Conservation (phyloP, 139 green algal species). For the Pseudopediastrum boryanum region DNA sequence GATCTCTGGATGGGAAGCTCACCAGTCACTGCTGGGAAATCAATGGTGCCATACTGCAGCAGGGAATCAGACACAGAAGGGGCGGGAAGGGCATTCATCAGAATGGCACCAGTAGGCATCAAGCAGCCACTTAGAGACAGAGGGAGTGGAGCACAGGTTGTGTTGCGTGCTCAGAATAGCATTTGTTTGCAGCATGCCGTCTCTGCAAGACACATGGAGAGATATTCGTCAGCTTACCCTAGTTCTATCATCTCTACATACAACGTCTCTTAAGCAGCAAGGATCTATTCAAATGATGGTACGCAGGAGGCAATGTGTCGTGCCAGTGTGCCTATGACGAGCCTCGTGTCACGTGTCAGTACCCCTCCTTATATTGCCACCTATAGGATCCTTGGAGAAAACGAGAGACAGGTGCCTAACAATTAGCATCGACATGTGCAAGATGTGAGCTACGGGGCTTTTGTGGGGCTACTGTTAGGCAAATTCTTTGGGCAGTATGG, state of each 20-base stretch:
- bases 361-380: no score
- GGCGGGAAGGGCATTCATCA: neutral
- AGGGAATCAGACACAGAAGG: neutral
- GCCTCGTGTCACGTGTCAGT: no score
- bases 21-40: slow-evolving; percentile 50
- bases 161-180: no score
- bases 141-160: neutral
- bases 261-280: no score
- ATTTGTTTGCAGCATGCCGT: neutral
- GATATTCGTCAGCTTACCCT: neutral
- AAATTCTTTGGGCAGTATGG: neutral
- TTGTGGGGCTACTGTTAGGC: no score
- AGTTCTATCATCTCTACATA: neutral
- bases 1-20: slow-evolving; percentile 50
- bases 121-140: neutral
- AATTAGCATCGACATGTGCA: no score
- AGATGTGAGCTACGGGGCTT: no score
- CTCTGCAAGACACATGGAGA: neutral
- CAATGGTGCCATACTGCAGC: slow-evolving; percentile 62
- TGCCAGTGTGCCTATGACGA: no score
- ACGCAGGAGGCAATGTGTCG: no score
- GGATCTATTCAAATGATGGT: no score
- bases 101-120: neutral
- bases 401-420: no score
- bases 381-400: no score